Conservation (phyloP, 2,329 filamentous ascomycete species). For the Curvularia hawaiiensis region DNA sequence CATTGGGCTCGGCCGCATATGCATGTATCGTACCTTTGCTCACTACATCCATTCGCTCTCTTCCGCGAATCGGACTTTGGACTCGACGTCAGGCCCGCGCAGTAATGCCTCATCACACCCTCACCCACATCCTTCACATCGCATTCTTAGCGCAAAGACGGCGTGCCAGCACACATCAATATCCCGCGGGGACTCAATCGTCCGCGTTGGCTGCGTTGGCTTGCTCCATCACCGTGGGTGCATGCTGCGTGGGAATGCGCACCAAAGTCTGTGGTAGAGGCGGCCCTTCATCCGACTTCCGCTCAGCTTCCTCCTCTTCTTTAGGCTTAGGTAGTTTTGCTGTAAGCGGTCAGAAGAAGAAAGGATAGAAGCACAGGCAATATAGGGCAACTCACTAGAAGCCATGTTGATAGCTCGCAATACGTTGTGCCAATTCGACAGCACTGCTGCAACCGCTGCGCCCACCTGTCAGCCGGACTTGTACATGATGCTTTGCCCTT, state of each 20-base stretch:
- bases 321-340: conserved; percentile 72
- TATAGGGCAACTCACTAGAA: conserved; percentile 63
- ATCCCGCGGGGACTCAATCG: conserved; percentile 35
- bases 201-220: conserved; percentile 35
- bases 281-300: conserved; percentile 50
- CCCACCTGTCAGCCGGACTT: conserved; percentile 27
- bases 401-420: conserved; percentile 86
- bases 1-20: conserved; percentile 20
- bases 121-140: conserved; percentile 7
- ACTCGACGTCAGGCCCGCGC: conserved; percentile 5
- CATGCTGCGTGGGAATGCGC: conserved; percentile 80
- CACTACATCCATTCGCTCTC: conserved; percentile 1
- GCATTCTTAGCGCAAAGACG: conserved; percentile 11
- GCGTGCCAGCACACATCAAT: conserved; percentile 5
- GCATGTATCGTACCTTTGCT: conserved; percentile 4
- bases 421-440: conserved; percentile 88
- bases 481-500: conserved; percentile 2
- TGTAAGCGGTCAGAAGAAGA: conserved; percentile 42
- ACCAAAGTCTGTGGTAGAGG: conserved; percentile 80
- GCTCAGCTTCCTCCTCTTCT: conserved; percentile 50
- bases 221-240: conserved; percentile 44
- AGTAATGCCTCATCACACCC: conserved; percentile 3
- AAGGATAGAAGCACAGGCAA: conserved; percentile 3
- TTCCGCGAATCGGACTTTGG: conserved; percentile 18
- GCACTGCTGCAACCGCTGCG: conserved; percentile 78